A percentile compares a stretch with the other conserved stretches of the same genome.
Conservation (phyloP, 805 yeast species). For the Cyberlindnera maclurae region DNA sequence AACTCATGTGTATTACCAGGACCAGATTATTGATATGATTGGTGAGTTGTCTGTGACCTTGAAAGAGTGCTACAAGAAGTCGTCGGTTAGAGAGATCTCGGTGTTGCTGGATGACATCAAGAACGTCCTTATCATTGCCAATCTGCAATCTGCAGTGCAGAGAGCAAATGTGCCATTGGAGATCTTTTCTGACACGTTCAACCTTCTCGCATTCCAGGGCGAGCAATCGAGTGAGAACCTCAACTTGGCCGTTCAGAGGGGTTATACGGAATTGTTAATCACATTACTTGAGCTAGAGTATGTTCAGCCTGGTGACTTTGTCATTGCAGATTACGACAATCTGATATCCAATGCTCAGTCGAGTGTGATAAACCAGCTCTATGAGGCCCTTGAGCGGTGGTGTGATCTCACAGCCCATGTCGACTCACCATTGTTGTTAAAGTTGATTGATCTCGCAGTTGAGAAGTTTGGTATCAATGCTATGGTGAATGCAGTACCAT, state of each 20-base stretch:
- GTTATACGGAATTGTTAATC: constrained; percentile 14
- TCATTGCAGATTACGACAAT: constrained; percentile 13
- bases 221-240: constrained; percentile 1
- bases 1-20: constrained; percentile 75
- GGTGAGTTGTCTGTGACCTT: constrained; percentile 50
- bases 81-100: constrained; percentile 3
- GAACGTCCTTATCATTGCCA: constrained; percentile 12
- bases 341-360: constrained; percentile 14
- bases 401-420: constrained; percentile 2
- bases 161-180: constrained; percentile 20
- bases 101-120: constrained; percentile 14
- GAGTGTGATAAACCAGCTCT: constrained; percentile 18
- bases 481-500: constrained; percentile 37
- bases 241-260: constrained; percentile 9
- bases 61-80: constrained; percentile 19
- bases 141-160: constrained; percentile 16
- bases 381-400: constrained; percentile 17
- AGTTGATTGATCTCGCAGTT: constrained; percentile 18
- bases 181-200: constrained; percentile 19
- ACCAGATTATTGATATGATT: constrained; percentile 78
- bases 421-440: constrained; percentile 4
- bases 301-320: constrained; percentile 6
- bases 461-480: constrained; percentile 40
- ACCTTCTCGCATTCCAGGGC: constrained; percentile 7
- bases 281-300: constrained; percentile 17